Evolutionary conservation across 2,329 filamentous ascomycete species (phyloP).

Genomic region (Pyrenophora seminiperda): DNA sequence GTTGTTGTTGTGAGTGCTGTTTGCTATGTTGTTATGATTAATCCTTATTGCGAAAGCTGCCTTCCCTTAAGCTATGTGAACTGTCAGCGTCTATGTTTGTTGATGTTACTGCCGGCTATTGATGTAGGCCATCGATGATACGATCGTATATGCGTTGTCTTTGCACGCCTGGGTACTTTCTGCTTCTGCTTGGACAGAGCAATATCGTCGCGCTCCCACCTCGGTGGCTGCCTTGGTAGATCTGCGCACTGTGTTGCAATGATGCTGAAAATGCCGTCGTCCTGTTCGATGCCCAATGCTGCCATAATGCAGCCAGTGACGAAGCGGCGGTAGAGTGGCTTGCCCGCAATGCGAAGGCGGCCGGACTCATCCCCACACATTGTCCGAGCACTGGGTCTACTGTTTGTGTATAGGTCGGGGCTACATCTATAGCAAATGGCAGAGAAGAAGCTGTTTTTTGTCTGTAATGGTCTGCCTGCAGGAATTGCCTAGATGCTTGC

Average conservation of each 20-base stretch:
- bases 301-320: slow-evolving; percentile 94
- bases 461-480: too few species aligned
- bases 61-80: too few species aligned
- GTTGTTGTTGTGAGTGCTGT: background rate
- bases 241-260: slow-evolving; percentile 89
- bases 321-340: slow-evolving; percentile 69
- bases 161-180: slow-evolving; percentile 47
- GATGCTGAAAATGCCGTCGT: slow-evolving; percentile 89
- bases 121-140: too few species aligned
- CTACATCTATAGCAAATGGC: too few species aligned
- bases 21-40: background rate
- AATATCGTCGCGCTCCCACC: slow-evolving; percentile 72
- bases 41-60: too few species aligned
- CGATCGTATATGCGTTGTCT: too few species aligned
- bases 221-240: slow-evolving; percentile 76
- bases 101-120: too few species aligned
- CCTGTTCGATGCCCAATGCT: slow-evolving; percentile 93
- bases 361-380: slow-evolving; percentile 98
- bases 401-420: too few species aligned
- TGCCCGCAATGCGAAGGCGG: slow-evolving; percentile 77
- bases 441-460: too few species aligned
- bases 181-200: slow-evolving; percentile 46
- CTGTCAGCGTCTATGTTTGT: too few species aligned
- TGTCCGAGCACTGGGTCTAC: too few species aligned
- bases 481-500: too few species aligned